Base-by-base conservation (phyloP, 768 basidiomycete genomes). In the Amanita thiersii region DNA sequence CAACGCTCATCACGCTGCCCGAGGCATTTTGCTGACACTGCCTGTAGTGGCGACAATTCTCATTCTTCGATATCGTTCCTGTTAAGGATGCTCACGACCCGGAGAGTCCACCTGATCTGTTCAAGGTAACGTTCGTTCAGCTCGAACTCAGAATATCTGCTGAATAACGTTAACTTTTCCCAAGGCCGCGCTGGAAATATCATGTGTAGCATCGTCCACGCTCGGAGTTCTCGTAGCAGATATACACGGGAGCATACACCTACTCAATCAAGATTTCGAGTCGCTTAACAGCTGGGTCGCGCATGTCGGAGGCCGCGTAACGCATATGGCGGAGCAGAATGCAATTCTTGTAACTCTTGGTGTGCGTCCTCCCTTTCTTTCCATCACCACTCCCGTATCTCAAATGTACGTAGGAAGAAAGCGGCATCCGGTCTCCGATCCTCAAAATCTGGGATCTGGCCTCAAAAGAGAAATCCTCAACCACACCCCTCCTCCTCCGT, bases 361-460 rank as follows among this genome's bases (percentile, higher is more conserved):
- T 21, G 91, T 92, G 53, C 38, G 86, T 71, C 15, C 29, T 25
- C 28, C 34, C 30, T 36, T 32, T 17, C 30, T 47, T 45, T 23
- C 38, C 4, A 31, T 33, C 17, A 29, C 32, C 7, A 37, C 44
- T 49, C 39, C 45, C 52, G 24, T n/a, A 23, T 37, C 5, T 30
- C 17, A 17, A 28, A n/a, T n/a, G n/a, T n/a, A n/a, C n/a, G n/a
- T 54, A 90, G 88, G 89, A 92, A 63, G 88, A 93, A 56, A 77
- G 80, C 40, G 52, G 68, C 3, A 64, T 78, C 9, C 69, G 77
- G 9, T 72, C 79, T 20, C 83, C 86, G 0, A 54, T 88, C 12
- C 62, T 91, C 35, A 93, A 92, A 58, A 77, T 96, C 36, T 97
- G 93, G 93, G 86, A 93, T 59, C 60, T 97, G 20, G 70, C 75